Base-by-base conservation (phyloP, 129 eudicot species). In the Oenanthe sinensis region DNA sequence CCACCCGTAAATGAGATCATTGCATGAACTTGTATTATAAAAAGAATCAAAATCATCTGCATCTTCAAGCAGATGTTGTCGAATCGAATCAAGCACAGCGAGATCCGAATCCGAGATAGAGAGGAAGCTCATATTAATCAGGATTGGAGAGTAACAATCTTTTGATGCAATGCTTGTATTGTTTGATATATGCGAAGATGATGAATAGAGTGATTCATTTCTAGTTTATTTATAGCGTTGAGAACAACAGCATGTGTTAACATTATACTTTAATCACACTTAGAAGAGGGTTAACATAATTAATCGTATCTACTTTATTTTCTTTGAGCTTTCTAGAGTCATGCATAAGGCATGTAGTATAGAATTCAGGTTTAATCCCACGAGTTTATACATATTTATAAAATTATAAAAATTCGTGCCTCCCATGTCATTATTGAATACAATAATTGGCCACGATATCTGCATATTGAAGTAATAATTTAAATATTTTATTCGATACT, bases 41-140 rank as follows among this genome's bases (percentile, higher is more conserved):
- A 54, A 54, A 54, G 11, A 20, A 54, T 20, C 26, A 54, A 20
- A 54, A 20, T 54, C 74, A 6, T 17, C 8, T 19, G 62, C 6
- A 69, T 69, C 73, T 33, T 68, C 73, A 14, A 68, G 45, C 36
- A 68, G 73, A 68, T 68, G 73, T 22, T 70, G 75, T 16, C 75
- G 75, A 36, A 70, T 70, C 19, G 75, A 70, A 15, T 70, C 47
- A 16, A 70, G 75, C 8, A 70, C 75, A n/a, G 26, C 47, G 17
- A 37, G 28, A 10, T 70, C 75, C 7, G 75, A 70, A 70, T 70
- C 15, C 39, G 75, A 37, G 3, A 70, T 36, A 37, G 22, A 36
- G 17, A 0, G 13, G 47, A n/a, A 70, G 47, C 15, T 15, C 75
- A 70, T 70, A 22, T 7, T 7, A 22, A 22, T 7, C 1, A 22